These are phyloP conservation scores for Arthrobotrys musiformis DNA, from an alignment of 2,329 filamentous ascomycete species.

Conservation along the genomic window DNA sequence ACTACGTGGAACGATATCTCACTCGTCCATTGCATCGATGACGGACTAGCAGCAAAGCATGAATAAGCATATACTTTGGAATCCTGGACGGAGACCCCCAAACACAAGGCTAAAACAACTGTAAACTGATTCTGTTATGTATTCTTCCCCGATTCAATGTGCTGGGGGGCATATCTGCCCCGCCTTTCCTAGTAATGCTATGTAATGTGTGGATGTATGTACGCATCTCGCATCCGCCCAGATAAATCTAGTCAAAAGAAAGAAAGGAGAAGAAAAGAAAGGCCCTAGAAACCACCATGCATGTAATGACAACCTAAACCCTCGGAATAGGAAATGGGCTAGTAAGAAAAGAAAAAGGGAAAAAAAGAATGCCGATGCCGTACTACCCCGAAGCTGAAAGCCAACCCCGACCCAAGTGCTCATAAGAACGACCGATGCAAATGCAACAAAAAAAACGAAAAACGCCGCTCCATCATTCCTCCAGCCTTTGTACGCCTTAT, in stretches of 20 bases:
- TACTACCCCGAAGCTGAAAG: conserved; percentile 15
- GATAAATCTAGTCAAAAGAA: not conserved
- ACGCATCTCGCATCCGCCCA: not conserved
- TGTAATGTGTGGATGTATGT: not conserved
- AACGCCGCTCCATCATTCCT: conserved; percentile 22
- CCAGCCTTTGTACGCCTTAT: conserved; percentile 13
- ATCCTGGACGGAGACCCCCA: conserved; percentile 4
- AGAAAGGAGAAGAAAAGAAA: not conserved
- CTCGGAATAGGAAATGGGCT: conserved; percentile 1
- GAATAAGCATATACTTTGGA: conserved; percentile 12
- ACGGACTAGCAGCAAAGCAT: not conserved
- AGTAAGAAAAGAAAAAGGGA: conserved; percentile 4
- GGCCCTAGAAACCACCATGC: not conserved
- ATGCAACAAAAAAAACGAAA: conserved; percentile 25
- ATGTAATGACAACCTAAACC: not conserved
- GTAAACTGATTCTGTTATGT: conserved; percentile 2
- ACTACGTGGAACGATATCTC: conserved; percentile 20
- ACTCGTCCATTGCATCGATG: conserved; percentile 14
- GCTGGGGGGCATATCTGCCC: not conserved
- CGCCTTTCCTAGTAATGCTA: not conserved
- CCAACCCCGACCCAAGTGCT: not conserved
- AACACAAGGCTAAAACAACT: not conserved
- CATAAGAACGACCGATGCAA: not conserved
- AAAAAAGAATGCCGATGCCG: not conserved
- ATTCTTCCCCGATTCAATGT: not conserved